Conservation (phyloP, 805 yeast genomes). For the Aciculoconidium aculeatum region DNA sequence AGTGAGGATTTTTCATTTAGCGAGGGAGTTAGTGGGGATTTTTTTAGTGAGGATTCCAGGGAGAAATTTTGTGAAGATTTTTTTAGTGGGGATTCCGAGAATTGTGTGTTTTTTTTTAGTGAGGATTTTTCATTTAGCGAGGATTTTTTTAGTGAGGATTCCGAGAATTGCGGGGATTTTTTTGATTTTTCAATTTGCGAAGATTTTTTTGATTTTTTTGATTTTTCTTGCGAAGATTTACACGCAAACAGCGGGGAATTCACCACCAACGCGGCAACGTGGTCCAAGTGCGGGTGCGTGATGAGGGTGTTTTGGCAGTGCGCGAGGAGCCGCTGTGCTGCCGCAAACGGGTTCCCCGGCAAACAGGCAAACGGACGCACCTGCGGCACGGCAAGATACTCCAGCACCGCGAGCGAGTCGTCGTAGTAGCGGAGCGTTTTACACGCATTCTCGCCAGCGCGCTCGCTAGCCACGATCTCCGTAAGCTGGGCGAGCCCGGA, state of each 20-base stretch:
- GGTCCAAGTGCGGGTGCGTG: constrained; percentile 86
- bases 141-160: too few relatives aligned
- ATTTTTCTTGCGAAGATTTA: too few relatives aligned
- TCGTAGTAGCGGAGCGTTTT: constrained; percentile 17
- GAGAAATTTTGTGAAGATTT: too few relatives aligned
- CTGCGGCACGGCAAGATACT: constrained; percentile 16
- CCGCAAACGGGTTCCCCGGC: constrained; percentile 16
- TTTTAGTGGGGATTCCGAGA: too few relatives aligned
- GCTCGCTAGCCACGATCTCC: constrained; percentile 30
- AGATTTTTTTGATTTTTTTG: too few relatives aligned
- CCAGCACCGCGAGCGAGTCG: constrained; percentile 20
- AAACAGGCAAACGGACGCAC: constrained; percentile 5
- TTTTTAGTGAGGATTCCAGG: too few relatives aligned
- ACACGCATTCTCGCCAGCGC: background rate
- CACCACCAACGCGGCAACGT: constrained; percentile 59
- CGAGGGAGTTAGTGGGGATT: too few relatives aligned
- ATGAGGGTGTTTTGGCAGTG: constrained; percentile 44
- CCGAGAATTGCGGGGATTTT: too few relatives aligned
- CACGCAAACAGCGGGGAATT: constrained; percentile 67
- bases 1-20: too few relatives aligned
- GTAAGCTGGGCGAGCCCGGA: constrained; percentile 56
- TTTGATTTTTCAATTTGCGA: too few relatives aligned
- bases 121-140: too few relatives aligned
- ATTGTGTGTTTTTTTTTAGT: too few relatives aligned
- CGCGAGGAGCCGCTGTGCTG: constrained; percentile 27